phyloP scores from a whole-genome alignment of 2,329 filamentous ascomycete species.

The Purpureocillium takamizusanense region DNA sequence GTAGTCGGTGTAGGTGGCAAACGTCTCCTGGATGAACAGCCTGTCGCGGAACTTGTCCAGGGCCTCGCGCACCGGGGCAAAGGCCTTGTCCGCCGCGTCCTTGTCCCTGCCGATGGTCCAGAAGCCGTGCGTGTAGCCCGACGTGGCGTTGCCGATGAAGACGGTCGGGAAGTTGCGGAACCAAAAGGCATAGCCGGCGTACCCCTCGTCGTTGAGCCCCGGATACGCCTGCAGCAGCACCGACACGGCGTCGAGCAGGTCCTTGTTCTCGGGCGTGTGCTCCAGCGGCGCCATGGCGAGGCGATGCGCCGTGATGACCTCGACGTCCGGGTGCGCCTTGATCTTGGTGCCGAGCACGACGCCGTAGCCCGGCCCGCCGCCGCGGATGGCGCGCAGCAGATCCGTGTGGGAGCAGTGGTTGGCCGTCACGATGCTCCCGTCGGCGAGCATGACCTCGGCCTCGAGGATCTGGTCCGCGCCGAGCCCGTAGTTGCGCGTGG shows the following conservation, averaged over 20 bases:
- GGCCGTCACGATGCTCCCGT: slow-evolving; percentile 23
- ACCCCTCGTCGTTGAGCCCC: slow-evolving; percentile 19
- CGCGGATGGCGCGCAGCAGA: slow-evolving; percentile 28
- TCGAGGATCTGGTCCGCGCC: slow-evolving; percentile 35
- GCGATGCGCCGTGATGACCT: slow-evolving; percentile 8
- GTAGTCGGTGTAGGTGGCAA: slow-evolving; percentile 16
- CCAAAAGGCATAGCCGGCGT: slow-evolving; percentile 19
- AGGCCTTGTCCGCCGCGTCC: slow-evolving; percentile 11
- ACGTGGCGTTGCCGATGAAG: slow-evolving; percentile 14
- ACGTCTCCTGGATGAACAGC: slow-evolving; percentile 13
- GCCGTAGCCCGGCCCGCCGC: slow-evolving; percentile 23
- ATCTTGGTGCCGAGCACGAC: slow-evolving; percentile 24
- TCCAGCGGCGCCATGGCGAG: slow-evolving; percentile 12
- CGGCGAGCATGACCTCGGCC: slow-evolving; percentile 27
- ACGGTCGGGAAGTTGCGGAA: slow-evolving; percentile 12
- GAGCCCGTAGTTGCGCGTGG: slow-evolving; percentile 28
- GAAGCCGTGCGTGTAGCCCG: slow-evolving; percentile 18
- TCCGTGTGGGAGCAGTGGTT: slow-evolving; percentile 22
- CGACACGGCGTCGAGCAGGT: slow-evolving; percentile 15
- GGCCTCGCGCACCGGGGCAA: slow-evolving; percentile 9
- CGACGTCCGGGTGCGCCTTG: slow-evolving; percentile 20
- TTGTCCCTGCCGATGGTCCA: slow-evolving; percentile 17
- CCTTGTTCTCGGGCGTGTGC: slow-evolving; percentile 13
- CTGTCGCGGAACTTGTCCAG: slow-evolving; percentile 10
- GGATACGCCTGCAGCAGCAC: slow-evolving; percentile 20